Conservation (phyloP, 371 early-diverging fungal species). For the Zychaea mexicana region DNA sequence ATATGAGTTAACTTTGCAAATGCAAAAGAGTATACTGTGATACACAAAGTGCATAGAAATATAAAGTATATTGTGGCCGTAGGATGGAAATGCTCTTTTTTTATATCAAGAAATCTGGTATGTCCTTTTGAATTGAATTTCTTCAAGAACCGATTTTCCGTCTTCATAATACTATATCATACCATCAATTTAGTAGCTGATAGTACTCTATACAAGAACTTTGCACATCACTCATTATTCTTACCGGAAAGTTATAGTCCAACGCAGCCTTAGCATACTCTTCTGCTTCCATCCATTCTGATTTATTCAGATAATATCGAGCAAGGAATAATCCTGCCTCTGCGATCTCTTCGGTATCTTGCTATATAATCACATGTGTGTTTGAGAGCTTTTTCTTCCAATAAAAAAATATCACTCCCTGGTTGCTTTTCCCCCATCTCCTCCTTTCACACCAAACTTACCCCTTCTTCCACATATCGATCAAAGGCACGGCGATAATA, state of each 20-base stretch:
- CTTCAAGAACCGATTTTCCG: conserved; percentile 44
- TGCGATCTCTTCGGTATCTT: conserved; percentile 53
- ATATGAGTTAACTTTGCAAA: too few relatives aligned
- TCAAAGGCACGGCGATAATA: conserved; percentile 61
- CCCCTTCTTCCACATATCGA: conserved; percentile 39
- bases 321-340: conserved; percentile 66
- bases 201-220: neutral
- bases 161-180: conserved; percentile 47
- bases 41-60: too few relatives aligned
- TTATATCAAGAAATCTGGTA: too few relatives aligned
- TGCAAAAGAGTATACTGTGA: too few relatives aligned
- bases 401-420: neutral
- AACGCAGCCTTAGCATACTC: conserved; percentile 45
- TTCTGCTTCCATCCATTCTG: conserved; percentile 46
- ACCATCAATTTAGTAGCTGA: neutral
- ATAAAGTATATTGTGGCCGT: too few relatives aligned
- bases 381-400: neutral
- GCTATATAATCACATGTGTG: conserved; percentile 22
- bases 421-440: neutral
- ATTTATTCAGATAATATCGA: conserved; percentile 53
- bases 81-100: too few relatives aligned
- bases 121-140: conserved; percentile 21
- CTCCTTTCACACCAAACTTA: conserved; percentile 14
- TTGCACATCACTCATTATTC: neutral
- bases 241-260: conserved; percentile 43